Base-by-base conservation (phyloP, 352 stramenopile species). In the Phytophthora megakarya region DNA sequence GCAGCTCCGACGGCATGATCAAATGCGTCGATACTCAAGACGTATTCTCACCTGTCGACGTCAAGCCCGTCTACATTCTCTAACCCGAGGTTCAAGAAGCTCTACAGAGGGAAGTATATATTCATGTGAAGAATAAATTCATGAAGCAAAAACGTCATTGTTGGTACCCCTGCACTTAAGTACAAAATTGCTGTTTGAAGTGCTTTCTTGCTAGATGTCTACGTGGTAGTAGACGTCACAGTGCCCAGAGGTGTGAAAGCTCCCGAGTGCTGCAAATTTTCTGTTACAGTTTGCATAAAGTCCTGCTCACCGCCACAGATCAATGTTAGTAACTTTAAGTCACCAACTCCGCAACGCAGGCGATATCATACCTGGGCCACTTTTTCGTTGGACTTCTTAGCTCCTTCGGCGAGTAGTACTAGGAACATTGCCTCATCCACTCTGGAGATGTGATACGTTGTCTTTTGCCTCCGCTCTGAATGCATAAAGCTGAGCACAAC, bases 31-130 rank as follows among this genome's bases (percentile, higher is more conserved):
- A 90, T 12, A 95, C 86, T 16, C 70, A 88, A 21, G 82, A 91
- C 39, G 65, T 81, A 44, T 95, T 86, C 45, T 50, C 75, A n/a
- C 58, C 70, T 35, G 73, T 58, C 6, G 80, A 85, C n/a, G 69
- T 86, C 45, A 89, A 92, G 62, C 78, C 81, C 5, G 84, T 95
- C 23, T 95, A 88, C 70, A 92, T 95, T 51, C 59, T 92, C 56
- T 94, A 76, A 65, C 26, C 18, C 39, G 30, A 35, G 33, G 13
- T 9, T 10, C 40, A 46, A 49, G 39, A 28, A 46, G 9, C 57
- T n/a, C 23, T 43, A 35, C 33, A 65, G 38, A 46, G 35, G 49
- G 12, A 39, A 32, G 55, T 66, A 39, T 42, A 67, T 58, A 60
- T 58, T 22, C 30, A 16, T 51, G 39, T 59, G 35, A 33, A 37